A percentile compares a stretch with the other conserved stretches of the same genome.
Evolutionary conservation across 2,329 filamentous ascomycete genomes (phyloP).

Genomic region (Capronia coronata): DNA sequence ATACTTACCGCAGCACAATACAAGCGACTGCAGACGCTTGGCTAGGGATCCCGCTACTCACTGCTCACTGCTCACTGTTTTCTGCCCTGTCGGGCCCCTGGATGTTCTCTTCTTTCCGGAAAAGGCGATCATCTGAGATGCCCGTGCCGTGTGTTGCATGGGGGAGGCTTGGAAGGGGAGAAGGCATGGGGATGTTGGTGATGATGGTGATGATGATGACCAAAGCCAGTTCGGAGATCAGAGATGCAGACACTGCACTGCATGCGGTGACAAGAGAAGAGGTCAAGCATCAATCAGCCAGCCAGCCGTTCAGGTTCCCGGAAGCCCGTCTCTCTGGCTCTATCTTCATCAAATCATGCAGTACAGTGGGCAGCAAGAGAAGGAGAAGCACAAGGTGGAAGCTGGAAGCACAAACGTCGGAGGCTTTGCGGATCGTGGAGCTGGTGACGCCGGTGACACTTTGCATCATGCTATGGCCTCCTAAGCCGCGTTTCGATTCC

Average conservation of each 20-base stretch:
- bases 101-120: not conserved
- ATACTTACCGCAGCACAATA: too few relatives aligned
- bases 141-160: not conserved
- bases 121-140: conserved; percentile 1
- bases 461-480: not conserved
- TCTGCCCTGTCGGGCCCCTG: too few relatives aligned
- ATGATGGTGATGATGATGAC: too few relatives aligned
- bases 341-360: too few relatives aligned
- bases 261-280: conserved; percentile 5
- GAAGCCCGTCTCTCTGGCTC: too few relatives aligned
- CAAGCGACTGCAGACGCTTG: too few relatives aligned
- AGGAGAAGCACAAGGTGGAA: not conserved
- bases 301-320: not conserved
- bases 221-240: not conserved
- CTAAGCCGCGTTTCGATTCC: too few relatives aligned
- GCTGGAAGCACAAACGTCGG: too few relatives aligned
- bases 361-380: not conserved
- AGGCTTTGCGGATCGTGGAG: conserved; percentile 6
- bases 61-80: too few relatives aligned
- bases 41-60: too few relatives aligned
- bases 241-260: not conserved
- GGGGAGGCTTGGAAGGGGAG: too few relatives aligned
- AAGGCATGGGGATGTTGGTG: not conserved
- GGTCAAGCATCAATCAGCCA: not conserved
- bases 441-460: not conserved